A percentile compares a stretch with the other conserved stretches of the same genome.
These are phyloP conservation scores for Barnettozyma botsteinii DNA, from an alignment of 805 yeast species.

Conservation along the genomic window DNA sequence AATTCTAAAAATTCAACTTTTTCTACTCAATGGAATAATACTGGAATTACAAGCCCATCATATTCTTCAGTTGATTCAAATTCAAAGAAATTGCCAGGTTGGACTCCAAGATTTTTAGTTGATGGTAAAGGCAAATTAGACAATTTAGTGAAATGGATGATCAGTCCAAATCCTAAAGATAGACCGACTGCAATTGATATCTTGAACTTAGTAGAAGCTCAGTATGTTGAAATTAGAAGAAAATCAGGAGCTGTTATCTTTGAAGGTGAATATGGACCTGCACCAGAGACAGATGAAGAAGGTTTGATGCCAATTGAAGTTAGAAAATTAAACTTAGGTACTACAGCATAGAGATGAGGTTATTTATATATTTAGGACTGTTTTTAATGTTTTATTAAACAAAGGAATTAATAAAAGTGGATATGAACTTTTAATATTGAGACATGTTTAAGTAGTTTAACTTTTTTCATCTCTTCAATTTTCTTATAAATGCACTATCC, in stretches of 20 bases:
- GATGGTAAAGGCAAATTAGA: conserved; percentile 72
- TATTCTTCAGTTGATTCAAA: conserved; percentile 23
- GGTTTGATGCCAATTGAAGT: conserved; percentile 17
- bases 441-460: no score
- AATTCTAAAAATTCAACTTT: conserved; percentile 21
- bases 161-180: conserved; percentile 70
- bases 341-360: neutral
- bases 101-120: conserved; percentile 84
- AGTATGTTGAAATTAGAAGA: conserved; percentile 70
- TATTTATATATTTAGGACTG: no score
- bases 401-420: no score
- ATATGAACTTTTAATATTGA: no score
- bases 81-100: conserved; percentile 49
- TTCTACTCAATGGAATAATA: conserved; percentile 22
- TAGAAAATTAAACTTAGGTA: conserved; percentile 19
- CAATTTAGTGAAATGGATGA: conserved; percentile 79
- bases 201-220: conserved; percentile 66
- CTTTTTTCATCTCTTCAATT: no score
- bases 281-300: conserved; percentile 39
- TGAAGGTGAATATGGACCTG: conserved; percentile 94
- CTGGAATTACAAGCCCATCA: conserved; percentile 23
- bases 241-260: conserved; percentile 91
- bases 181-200: conserved; percentile 78
- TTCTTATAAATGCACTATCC: no score
- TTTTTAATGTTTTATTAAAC: no score